Evolutionary conservation across 2,329 filamentous ascomycete species (phyloP).

Genomic region (Alternaria viburni): DNA sequence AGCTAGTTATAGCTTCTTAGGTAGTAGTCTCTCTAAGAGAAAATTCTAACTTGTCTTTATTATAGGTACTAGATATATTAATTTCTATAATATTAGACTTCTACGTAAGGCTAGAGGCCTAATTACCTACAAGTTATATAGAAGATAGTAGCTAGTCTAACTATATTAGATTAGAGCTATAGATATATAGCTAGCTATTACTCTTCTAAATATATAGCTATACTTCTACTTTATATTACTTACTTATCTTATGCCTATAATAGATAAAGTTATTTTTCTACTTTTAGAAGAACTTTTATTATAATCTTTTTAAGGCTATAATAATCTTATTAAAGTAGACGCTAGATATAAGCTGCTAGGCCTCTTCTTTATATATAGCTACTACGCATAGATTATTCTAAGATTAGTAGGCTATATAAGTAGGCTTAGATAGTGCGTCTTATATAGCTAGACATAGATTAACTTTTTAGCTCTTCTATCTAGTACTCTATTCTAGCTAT

Average conservation of each 20-base stretch:
- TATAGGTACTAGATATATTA: conserved; percentile 11
- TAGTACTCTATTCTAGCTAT: conserved; percentile 8
- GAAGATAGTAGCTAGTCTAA: conserved; percentile 14
- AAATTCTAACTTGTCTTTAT: no score
- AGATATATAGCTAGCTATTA: conserved; percentile 20
- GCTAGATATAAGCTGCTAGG: no score
- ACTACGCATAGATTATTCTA: no score
- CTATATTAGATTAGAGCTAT: conserved; percentile 14
- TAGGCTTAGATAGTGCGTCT: background rate
- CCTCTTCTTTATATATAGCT: no score
- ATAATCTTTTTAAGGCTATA: conserved; percentile 20
- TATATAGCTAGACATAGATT: conserved; percentile 3
- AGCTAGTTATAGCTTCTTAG: no score
- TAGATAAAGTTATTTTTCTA: conserved; percentile 20
- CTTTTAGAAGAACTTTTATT: conserved; percentile 23
- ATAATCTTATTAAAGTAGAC: conserved; percentile 2
- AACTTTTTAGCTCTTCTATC: background rate
- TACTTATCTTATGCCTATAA: conserved; percentile 17
- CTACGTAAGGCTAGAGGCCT: no score
- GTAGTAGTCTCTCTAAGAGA: no score
- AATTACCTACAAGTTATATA: conserved; percentile 10
- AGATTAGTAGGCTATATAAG: no score
- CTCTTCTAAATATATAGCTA: conserved; percentile 23
- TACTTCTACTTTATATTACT: conserved; percentile 15
- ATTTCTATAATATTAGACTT: no score